Conservation (phyloP, 2,329 filamentous ascomycete genomes). For the Orbilia quercus region DNA sequence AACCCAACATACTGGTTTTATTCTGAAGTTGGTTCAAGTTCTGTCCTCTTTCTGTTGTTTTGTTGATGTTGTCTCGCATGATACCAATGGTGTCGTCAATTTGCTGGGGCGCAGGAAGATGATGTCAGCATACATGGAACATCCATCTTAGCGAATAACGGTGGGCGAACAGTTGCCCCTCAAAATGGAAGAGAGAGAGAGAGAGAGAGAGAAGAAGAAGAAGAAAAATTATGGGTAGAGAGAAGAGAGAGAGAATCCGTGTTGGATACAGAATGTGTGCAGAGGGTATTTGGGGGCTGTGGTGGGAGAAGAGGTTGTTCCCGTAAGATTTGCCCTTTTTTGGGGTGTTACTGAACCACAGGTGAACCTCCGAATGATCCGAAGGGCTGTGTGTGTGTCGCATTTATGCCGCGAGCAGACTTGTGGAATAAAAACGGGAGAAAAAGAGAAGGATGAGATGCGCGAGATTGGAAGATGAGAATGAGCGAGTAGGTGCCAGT, state of each 20-base stretch:
- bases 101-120: slow-evolving; percentile 73
- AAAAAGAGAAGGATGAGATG: not conserved
- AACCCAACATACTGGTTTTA: slow-evolving; percentile 71
- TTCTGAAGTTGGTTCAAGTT: slow-evolving; percentile 87
- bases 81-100: slow-evolving; percentile 94
- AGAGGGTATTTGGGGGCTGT: too few relatives aligned
- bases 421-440: not conserved
- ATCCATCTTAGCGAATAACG: not conserved
- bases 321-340: not conserved
- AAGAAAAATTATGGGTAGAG: not conserved
- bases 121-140: slow-evolving; percentile 32
- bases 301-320: too few relatives aligned
- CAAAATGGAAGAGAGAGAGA: not conserved
- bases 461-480: not conserved
- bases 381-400: not conserved
- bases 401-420: not conserved
- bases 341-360: not conserved
- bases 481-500: not conserved
- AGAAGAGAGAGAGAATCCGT: too few relatives aligned
- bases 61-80: slow-evolving; percentile 98
- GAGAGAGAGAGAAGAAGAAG: not conserved
- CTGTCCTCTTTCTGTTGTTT: slow-evolving; percentile 91
- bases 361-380: slow-evolving; percentile 11
- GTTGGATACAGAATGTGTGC: not conserved
- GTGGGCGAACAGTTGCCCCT: not conserved